Evolutionary conservation across 2,329 filamentous ascomycete species (phyloP), one percentile per base, ranked within the genome.

Genomic region (Aspergillus ruber): DNA sequence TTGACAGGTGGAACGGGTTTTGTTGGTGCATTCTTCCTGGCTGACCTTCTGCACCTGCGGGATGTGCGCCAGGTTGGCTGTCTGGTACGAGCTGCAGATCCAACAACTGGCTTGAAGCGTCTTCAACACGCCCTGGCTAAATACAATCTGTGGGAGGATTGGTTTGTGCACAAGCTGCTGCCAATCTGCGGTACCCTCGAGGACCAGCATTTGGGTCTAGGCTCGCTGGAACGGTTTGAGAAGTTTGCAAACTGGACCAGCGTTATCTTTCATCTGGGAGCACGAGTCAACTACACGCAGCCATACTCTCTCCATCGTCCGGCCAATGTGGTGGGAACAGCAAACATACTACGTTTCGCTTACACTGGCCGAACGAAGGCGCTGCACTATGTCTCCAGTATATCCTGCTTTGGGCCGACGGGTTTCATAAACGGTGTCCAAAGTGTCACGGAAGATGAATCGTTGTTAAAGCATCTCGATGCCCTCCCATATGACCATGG

Each of bases 1-100:
- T 68, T 95, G 4, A 95, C 88, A 1, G 88, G 89, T 21, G 87
- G 86, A 3, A 94, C 88, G 1, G 88, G 88, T 1, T 95, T 94
- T 71, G 68, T 95, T 12, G 88, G 89, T 6, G 78, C 85, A 0
- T 91, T 87, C 61, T 69, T 94, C 3, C 70, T 91, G 27, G 77
- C 77, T 44, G 85, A 90, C 44, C 67, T 93, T 1, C 74, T 94
- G 0, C 75, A 76, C 21, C 73, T 67, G 18, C 73, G 67, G 8
- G 65, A 72, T 18, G 71, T 80, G 4, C 21, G 51, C 17, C 81
- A 79, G 53, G 74, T 93, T 3, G 82, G 90, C 46, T 83, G 83
- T 0, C 82, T 90, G 45, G 83, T 93, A 1, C 83, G 88, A 41
- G 82, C 81, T 23, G 79, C 81, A 56, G 79, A 81, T 46, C 56